Evolutionary conservation across 108 stramenopile genomes (phyloP).

Genomic region (Epipyxis sp.): DNA sequence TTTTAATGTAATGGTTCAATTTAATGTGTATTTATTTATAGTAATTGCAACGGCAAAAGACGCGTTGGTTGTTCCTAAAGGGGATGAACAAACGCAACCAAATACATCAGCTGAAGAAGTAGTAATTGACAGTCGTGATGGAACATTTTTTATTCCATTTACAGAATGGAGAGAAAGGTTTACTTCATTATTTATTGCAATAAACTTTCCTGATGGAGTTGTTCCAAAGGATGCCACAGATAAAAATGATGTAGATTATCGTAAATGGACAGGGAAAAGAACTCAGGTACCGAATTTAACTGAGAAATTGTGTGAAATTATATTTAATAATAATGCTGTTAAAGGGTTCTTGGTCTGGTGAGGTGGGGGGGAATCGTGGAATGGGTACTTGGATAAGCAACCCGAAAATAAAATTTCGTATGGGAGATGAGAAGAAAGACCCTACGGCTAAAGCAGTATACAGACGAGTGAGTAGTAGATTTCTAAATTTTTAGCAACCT

Average conservation of each 20-base stretch:
- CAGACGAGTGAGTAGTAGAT: no score
- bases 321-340: neutral
- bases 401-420: constrained; percentile 14
- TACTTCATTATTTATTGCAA: constrained; percentile 24
- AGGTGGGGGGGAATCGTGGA: constrained; percentile 15
- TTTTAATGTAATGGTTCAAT: no score
- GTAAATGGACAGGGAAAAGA: no score
- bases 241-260: no score
- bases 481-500: no score
- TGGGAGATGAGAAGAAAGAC: neutral
- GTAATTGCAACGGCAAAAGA: no score
- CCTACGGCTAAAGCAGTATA: no score
- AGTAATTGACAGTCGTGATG: neutral
- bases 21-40: no score
- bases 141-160: constrained; percentile 19
- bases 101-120: neutral
- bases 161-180: constrained; percentile 7
- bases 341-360: constrained; percentile 4
- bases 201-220: constrained; percentile 36
- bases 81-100: neutral
- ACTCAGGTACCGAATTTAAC: no score
- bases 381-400: constrained; percentile 32
- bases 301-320: no score
- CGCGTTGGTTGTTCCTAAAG: no score
- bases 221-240: neutral